These are phyloP conservation scores for Marasmius tenuissimus DNA, from an alignment of 1,284 basidiomycete genomes.

Conservation along the genomic window DNA sequence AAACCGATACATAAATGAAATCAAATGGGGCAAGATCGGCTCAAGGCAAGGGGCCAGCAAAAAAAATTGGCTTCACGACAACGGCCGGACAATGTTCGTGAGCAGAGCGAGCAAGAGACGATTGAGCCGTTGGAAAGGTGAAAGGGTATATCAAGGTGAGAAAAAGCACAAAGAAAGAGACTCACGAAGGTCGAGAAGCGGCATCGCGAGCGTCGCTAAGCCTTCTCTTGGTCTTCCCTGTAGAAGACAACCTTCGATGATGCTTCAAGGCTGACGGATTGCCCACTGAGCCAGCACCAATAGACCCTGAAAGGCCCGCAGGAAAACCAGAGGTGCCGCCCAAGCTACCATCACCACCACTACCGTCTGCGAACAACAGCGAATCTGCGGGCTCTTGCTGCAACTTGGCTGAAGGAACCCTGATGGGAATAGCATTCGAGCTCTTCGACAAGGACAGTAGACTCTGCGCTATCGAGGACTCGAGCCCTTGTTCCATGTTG, in stretches of 20 bases:
- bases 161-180: conserved; percentile 22
- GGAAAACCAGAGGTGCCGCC: conserved; percentile 8
- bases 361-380: conserved; percentile 10
- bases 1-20: no score
- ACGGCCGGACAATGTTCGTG: neutral
- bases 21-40: conserved; percentile 8
- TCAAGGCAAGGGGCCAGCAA: neutral
- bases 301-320: neutral
- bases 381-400: conserved; percentile 6
- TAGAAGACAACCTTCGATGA: conserved; percentile 67
- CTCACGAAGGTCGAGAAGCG: conserved; percentile 67
- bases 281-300: conserved; percentile 21
- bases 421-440: conserved; percentile 47
- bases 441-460: conserved; percentile 68
- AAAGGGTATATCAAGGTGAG: conserved; percentile 8
- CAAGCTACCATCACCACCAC: conserved; percentile 14
- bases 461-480: conserved; percentile 31
- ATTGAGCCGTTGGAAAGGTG: conserved; percentile 7
- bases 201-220: conserved; percentile 78
- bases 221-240: conserved; percentile 64
- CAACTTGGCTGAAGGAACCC: conserved; percentile 27
- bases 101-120: conserved; percentile 7
- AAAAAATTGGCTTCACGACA: neutral
- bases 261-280: conserved; percentile 44
- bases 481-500: neutral